phyloP scores from a whole-genome alignment of 805 yeast genomes.

The Deakozyma indianensis region DNA sequence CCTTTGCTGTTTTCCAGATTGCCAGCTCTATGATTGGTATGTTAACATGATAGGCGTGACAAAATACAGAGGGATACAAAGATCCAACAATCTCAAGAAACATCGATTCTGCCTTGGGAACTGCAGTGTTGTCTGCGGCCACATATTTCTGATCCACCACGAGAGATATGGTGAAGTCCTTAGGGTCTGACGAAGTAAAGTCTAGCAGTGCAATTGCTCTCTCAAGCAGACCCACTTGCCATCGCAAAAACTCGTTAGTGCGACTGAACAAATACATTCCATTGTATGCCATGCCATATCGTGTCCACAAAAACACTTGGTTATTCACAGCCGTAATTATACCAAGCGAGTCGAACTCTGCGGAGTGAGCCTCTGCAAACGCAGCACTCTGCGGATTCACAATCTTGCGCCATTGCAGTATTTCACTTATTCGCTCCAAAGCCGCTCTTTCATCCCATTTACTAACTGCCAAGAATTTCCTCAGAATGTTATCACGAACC shows the following conservation, averaged over 20 bases:
- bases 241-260: slow-evolving; percentile 52
- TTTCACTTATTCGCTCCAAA: slow-evolving; percentile 33
- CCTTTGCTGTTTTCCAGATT: too few relatives aligned
- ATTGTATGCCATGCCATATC: slow-evolving; percentile 58
- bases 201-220: slow-evolving; percentile 53
- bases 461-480: slow-evolving; percentile 59
- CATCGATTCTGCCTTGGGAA: too few relatives aligned
- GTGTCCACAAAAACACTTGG: slow-evolving; percentile 63
- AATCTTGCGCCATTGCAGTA: slow-evolving; percentile 65
- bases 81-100: too few relatives aligned
- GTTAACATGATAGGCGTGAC: too few relatives aligned
- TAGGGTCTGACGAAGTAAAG: slow-evolving; percentile 35
- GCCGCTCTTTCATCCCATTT: slow-evolving; percentile 38
- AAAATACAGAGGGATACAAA: too few relatives aligned
- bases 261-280: slow-evolving; percentile 53
- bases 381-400: slow-evolving; percentile 75
- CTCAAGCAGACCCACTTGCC: slow-evolving; percentile 88
- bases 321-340: slow-evolving; percentile 38
- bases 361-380: slow-evolving; percentile 43
- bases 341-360: slow-evolving; percentile 48
- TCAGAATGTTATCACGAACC: slow-evolving; percentile 37
- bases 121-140: too few relatives aligned
- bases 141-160: too few relatives aligned
- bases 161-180: too few relatives aligned
- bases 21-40: too few relatives aligned